Base-by-base conservation (phyloP, 2,329 filamentous ascomycete species). In the Sporothrix protearum region DNA sequence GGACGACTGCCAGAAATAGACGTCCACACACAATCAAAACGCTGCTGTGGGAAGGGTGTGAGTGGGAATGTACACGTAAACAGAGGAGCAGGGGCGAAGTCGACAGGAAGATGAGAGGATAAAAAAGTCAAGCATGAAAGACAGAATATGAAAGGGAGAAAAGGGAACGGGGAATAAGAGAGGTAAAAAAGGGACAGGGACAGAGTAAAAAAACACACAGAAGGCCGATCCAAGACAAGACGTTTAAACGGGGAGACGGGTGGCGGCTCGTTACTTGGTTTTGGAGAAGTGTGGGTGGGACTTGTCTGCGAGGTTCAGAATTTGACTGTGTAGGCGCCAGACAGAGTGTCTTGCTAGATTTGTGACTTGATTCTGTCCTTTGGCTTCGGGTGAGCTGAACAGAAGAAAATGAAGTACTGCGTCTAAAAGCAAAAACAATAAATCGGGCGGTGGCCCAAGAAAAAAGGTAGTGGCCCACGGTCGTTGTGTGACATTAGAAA, bases 401-500 rank as follows among this genome's bases (percentile, higher is more conserved):
- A 14, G 22, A 45, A 28, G 39, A 47, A 19, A 42, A 22, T 10
- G 25, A 47, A 14, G 14, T 51, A 55, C 2, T 61, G 33, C 12
- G n/a, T 25, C 14, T 25, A 7, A 19, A 25, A 25, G 8, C 14
- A 19, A 14, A 14, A 9, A 42, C 22, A 16, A 63, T 25, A 30
- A 30, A 71, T 73, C 74, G 72, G 74, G 71, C 61, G 71, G 75
- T 73, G 73, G 73, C 75, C 78, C 74, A 74, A 77, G 76, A 78
- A 76, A 79, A 76, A 68, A 70, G 70, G 68, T 76, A 79, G 79
- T 81, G 81, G 82, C 80, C 81, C 79, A 78, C 76, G 78, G 81
- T 80, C 80, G 81, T 84, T 84, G 84, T 85, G 83, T 80, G 81
- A 84, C 83, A 84, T 81, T 79, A 79, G 79, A 79, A 79, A 78